A percentile compares a stretch with the other conserved stretches of the same genome.
Conservation (phyloP, 1,284 basidiomycete species). For the Leccinum solheimii region DNA sequence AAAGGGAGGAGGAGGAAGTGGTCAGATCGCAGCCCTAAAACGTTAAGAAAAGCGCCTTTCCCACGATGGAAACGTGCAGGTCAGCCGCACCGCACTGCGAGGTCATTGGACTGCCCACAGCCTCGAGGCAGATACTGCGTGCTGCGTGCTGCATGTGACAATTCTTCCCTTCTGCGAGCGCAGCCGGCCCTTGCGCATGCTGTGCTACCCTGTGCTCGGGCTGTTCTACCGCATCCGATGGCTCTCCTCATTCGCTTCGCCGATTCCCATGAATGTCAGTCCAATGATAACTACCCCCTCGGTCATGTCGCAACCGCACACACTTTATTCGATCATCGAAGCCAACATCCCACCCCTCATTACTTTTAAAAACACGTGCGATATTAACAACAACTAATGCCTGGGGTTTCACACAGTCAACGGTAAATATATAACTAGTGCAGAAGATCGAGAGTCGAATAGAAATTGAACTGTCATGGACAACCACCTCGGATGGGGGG, state of each 20-base stretch:
- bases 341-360: conserved; percentile 7
- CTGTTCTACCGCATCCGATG: not conserved
- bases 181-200: conserved; percentile 6
- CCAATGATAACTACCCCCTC: not conserved
- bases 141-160: conserved; percentile 2
- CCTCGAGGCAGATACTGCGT: conserved; percentile 28
- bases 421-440: conserved; percentile 28
- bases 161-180: not conserved
- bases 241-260: not conserved
- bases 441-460: conserved; percentile 33
- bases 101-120: conserved; percentile 9
- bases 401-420: conserved; percentile 14
- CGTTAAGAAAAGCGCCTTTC: conserved; percentile 21
- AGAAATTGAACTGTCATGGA: conserved; percentile 14
- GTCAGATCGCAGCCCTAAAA: conserved; percentile 27
- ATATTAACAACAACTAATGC: conserved; percentile 22
- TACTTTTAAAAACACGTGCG: conserved; percentile 18
- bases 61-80: conserved; percentile 19
- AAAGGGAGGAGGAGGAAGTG: conserved; percentile 3
- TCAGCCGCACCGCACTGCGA: conserved; percentile 2
- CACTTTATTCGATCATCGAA: not conserved
- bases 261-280: conserved; percentile 24
- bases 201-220: conserved; percentile 16
- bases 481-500: conserved; percentile 10
- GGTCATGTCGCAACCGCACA: not conserved